Conservation (phyloP, 2,329 filamentous ascomycete genomes). For the Colletotrichum brevisporum region DNA sequence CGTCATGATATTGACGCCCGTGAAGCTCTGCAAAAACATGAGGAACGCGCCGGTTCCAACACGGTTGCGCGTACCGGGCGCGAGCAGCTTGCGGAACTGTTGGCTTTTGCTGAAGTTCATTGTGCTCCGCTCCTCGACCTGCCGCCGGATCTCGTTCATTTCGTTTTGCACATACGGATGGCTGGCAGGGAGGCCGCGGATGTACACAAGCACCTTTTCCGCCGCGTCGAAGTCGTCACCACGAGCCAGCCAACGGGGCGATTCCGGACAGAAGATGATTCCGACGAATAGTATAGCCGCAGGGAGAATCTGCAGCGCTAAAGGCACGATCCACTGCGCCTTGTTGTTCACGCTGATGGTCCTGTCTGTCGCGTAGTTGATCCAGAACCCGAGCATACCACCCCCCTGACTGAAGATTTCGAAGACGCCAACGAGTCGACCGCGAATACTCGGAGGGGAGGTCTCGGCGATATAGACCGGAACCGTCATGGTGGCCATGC, state of each 20-base stretch:
- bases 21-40: constrained; percentile 45
- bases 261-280: constrained; percentile 54
- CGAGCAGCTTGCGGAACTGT: constrained; percentile 43
- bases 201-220: constrained; percentile 53
- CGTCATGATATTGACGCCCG: constrained; percentile 69
- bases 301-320: constrained; percentile 58
- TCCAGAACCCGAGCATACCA: constrained; percentile 63
- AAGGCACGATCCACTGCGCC: constrained; percentile 59
- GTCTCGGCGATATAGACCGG: constrained; percentile 72
- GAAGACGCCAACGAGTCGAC: constrained; percentile 64
- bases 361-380: constrained; percentile 48
- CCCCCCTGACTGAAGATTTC: constrained; percentile 66
- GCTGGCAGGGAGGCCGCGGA: constrained; percentile 54
- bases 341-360: constrained; percentile 34
- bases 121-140: constrained; percentile 63
- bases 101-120: constrained; percentile 45
- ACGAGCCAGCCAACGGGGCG: constrained; percentile 52
- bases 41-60: constrained; percentile 44
- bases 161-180: constrained; percentile 60
- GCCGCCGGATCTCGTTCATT: constrained; percentile 53
- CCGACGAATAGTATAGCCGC: constrained; percentile 51
- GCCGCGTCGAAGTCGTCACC: constrained; percentile 55
- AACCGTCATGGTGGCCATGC: constrained; percentile 64
- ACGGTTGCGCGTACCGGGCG: constrained; percentile 22
- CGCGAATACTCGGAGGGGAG: constrained; percentile 66